Evolutionary conservation across 768 basidiomycete species (phyloP).

Genomic region (Butyriboletus loyo): DNA sequence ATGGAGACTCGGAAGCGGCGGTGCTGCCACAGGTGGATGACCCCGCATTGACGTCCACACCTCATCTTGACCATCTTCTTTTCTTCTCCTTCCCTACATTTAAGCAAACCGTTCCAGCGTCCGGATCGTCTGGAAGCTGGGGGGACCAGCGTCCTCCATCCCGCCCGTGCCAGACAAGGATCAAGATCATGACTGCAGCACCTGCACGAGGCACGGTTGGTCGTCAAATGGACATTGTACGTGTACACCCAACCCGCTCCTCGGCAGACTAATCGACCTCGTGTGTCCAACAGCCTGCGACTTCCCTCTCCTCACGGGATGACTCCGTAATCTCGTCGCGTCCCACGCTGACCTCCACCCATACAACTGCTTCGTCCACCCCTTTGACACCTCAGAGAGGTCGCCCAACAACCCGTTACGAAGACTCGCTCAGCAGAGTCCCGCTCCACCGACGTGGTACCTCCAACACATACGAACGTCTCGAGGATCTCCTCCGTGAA

Average conservation of each 20-base stretch:
- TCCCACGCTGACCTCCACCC: constrained; percentile 8
- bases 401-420: constrained; percentile 49
- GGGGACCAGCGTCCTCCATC: constrained; percentile 8
- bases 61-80: background rate
- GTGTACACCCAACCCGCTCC: background rate
- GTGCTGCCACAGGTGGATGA: constrained; percentile 5
- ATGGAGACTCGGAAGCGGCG: background rate
- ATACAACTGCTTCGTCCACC: constrained; percentile 16
- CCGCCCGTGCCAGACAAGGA: background rate
- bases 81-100: background rate
- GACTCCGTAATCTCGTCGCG: constrained; percentile 5
- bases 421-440: constrained; percentile 58
- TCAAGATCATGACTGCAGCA: constrained; percentile 17
- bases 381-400: constrained; percentile 43
- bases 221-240: constrained; percentile 18
- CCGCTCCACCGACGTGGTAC: constrained; percentile 77
- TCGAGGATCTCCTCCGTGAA: constrained; percentile 82
- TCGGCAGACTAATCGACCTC: constrained; percentile 12
- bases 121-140: background rate
- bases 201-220: constrained; percentile 4
- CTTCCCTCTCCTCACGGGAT: constrained; percentile 5
- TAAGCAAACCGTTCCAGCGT: background rate
- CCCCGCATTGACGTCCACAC: constrained; percentile 9
- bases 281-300: constrained; percentile 7
- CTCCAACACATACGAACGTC: constrained; percentile 75